These are phyloP conservation scores for Mortierella sp. DNA, from an alignment of 371 early-diverging fungal species.

Conservation along the genomic window DNA sequence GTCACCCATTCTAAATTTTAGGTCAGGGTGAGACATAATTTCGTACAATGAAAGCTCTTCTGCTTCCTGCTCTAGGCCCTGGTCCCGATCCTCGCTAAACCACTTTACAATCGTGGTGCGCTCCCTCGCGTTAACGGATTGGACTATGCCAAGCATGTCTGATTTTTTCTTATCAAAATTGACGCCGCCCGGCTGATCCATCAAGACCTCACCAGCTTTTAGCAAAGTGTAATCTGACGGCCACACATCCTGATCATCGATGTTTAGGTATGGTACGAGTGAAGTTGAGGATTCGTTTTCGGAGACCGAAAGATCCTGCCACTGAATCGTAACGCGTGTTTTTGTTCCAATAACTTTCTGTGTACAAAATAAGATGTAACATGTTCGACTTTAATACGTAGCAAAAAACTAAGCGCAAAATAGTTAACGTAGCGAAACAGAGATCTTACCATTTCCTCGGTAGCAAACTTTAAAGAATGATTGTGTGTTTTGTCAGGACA, in stretches of 20 bases:
- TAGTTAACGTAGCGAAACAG: background rate
- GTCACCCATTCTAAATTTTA: slow-evolving; percentile 53
- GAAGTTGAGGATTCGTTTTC: slow-evolving; percentile 43
- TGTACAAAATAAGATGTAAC: background rate
- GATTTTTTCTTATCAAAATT: slow-evolving; percentile 47
- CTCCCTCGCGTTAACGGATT: slow-evolving; percentile 54
- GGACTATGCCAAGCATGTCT: slow-evolving; percentile 59
- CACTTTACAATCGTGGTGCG: slow-evolving; percentile 60
- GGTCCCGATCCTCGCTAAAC: slow-evolving; percentile 59
- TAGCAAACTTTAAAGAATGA: slow-evolving; percentile 38
- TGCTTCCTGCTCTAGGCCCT: slow-evolving; percentile 35
- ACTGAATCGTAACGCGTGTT: slow-evolving; percentile 58
- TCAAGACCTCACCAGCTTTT: slow-evolving; percentile 50
- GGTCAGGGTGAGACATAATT: slow-evolving; percentile 55
- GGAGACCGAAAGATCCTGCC: slow-evolving; percentile 62
- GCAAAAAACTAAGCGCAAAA: background rate
- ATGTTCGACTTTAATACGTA: background rate
- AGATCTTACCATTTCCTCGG: slow-evolving; percentile 47
- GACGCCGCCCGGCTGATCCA: slow-evolving; percentile 48
- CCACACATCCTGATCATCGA: slow-evolving; percentile 67
- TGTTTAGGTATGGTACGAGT: slow-evolving; percentile 59
- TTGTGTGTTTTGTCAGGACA: slow-evolving; percentile 40
- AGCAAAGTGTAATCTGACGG: slow-evolving; percentile 59
- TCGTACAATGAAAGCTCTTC: slow-evolving; percentile 54
- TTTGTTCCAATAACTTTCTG: slow-evolving; percentile 57